Base-by-base conservation (phyloP, 257 asterid species). In the Solanum infundibuliforme region DNA sequence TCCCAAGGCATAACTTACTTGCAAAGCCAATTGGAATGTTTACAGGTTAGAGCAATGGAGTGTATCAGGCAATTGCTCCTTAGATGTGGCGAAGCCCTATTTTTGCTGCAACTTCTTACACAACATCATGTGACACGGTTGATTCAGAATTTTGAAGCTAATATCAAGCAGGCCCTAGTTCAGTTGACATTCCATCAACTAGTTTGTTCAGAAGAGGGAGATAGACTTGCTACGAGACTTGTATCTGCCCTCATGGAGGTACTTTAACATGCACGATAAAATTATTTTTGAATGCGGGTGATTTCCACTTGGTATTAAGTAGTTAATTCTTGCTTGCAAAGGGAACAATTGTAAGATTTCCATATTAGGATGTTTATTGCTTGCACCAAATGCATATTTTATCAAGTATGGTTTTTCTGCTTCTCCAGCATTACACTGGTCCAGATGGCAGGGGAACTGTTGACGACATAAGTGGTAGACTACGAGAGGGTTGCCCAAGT, bases 401-500 rank as follows among this genome's bases (percentile, higher is more conserved):
- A 94, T 86, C 88, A 93, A 66, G 88, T 20, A 73, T 27, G 27
- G 75, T 25, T 91, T 86, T 85, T 91, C 86, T 90, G 76, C 87
- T 72, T 89, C 88, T 92, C 94, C 96, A 97, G 99, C 93, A 94
- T 89, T 97, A 97, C 89, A 97, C 98, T 89, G 98, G 98, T 87
- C 96, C 98, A 91, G 98, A 93, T 91, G 98, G 98, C 92, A 93
- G 98, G 96, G 99, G 99, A 88, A 95, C 98, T 62, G 98, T 97
- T 73, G 98, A 97, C 90, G 99, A 97, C 87, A 93, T 97, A 83
- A 97, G 99, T 90, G 94, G 91, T 83, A 93, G 93, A 89, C 90
- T 97, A 84, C 93, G 96, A 38, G 98, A 95, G 90, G 99, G 99
- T 89, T 97, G 99, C 89, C 95, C 99, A 46, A 97, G 99, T 92